Percentiles rank a stretch among this genome's conserved stretches.
Conservation (phyloP, 306 rosid genomes). For the Cyamopsis tetragonoloba region DNA sequence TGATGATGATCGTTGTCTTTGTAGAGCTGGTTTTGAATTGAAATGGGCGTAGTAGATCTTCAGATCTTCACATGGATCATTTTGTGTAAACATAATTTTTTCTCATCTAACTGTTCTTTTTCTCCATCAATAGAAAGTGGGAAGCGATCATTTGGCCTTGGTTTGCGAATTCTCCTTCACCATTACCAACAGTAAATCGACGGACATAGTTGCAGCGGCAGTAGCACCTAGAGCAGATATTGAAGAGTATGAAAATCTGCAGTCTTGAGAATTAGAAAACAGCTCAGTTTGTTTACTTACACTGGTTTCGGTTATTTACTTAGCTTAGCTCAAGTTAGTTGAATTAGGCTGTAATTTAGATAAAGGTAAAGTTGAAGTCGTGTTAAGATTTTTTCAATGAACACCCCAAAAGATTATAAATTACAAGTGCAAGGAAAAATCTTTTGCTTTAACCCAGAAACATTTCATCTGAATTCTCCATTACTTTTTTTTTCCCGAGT, state of each 20-base stretch:
- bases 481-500: background rate
- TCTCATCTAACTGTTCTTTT: constrained; percentile 14
- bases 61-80: background rate
- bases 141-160: constrained; percentile 85
- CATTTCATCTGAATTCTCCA: background rate
- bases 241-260: constrained; percentile 23
- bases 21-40: background rate
- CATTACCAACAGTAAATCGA: constrained; percentile 13
- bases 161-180: constrained; percentile 76
- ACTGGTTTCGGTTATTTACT: background rate
- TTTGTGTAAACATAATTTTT: background rate
- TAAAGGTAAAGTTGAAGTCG: background rate
- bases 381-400: background rate
- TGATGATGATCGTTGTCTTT: background rate
- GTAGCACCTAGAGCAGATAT: constrained; percentile 22
- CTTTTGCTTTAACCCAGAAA: background rate
- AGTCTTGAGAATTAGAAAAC: constrained; percentile 22
- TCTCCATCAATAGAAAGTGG: constrained; percentile 55
- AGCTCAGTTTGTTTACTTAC: background rate
- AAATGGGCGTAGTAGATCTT: background rate
- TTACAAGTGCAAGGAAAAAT: background rate
- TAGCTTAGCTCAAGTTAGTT: constrained; percentile 10
- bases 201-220: constrained; percentile 5
- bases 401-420: background rate
- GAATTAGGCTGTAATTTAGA: constrained; percentile 9